Percentiles rank a stretch among this genome's conserved stretches.
phyloP scores from a whole-genome alignment of 768 basidiomycete genomes.

The Gloeophyllum trabeum region DNA sequence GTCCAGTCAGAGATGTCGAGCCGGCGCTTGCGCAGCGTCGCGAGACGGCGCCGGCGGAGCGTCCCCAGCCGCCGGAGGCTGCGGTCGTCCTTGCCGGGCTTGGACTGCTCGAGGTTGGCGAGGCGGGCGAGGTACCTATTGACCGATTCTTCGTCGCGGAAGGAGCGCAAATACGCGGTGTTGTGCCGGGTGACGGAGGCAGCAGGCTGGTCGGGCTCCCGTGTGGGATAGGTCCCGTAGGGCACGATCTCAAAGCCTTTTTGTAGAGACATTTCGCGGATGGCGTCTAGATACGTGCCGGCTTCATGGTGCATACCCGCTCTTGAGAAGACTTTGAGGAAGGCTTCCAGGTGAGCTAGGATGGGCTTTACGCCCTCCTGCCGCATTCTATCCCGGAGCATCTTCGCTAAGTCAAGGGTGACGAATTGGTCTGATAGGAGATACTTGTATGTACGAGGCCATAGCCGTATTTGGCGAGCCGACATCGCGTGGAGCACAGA shows the following conservation, averaged over 20 bases:
- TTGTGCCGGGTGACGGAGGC: slow-evolving; percentile 12
- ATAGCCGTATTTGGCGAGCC: slow-evolving; percentile 26
- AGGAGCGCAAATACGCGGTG: slow-evolving; percentile 29
- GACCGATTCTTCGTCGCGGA: slow-evolving; percentile 27
- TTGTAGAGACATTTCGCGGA: slow-evolving; percentile 15
- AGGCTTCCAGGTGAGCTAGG: slow-evolving; percentile 32
- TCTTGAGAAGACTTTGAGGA: slow-evolving; percentile 35
- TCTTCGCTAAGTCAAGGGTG: slow-evolving; percentile 35
- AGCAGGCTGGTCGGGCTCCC: not conserved
- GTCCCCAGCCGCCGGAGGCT: not conserved
- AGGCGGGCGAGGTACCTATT: slow-evolving; percentile 35
- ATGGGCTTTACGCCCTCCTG: slow-evolving; percentile 27
- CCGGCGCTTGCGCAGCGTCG: slow-evolving; percentile 4
- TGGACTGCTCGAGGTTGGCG: slow-evolving; percentile 14
- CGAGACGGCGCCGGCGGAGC: not conserved
- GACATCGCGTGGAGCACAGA: slow-evolving; percentile 20
- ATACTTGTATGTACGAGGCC: slow-evolving; percentile 26
- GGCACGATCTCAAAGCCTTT: slow-evolving; percentile 4
- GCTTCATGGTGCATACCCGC: slow-evolving; percentile 31
- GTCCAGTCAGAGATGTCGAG: slow-evolving; percentile 37
- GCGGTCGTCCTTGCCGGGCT: not conserved
- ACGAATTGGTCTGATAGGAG: slow-evolving; percentile 41
- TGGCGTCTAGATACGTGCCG: slow-evolving; percentile 25
- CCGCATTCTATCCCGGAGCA: slow-evolving; percentile 30
- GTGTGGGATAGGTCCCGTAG: not conserved